Percentiles rank a stretch among this genome's conserved stretches.
These are phyloP conservation scores for Rubia balearica DNA, from an alignment of 305 asterid species.

Conservation along the genomic window DNA sequence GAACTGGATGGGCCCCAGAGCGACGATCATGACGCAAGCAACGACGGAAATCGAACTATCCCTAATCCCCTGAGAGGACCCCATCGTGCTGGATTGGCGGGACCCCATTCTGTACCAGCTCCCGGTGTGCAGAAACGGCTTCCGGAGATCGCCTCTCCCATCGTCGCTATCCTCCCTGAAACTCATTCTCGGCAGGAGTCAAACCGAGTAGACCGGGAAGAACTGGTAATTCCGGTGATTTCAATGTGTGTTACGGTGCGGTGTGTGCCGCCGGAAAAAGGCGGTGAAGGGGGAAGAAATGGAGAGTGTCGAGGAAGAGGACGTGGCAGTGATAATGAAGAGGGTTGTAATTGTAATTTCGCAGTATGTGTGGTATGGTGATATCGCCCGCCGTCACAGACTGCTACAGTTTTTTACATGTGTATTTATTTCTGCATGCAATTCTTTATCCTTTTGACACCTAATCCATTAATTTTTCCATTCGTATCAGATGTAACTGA, in stretches of 20 bases:
- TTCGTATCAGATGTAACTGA: too few relatives aligned
- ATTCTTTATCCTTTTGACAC: neutral
- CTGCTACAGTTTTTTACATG: neutral
- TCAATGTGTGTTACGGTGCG: neutral
- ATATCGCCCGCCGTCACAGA: neutral
- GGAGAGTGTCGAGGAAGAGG: neutral
- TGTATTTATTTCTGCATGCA: neutral
- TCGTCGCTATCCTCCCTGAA: constrained; percentile 63
- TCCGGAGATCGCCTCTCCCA: constrained; percentile 68
- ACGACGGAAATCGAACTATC: constrained; percentile 82
- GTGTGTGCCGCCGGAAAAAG: too few relatives aligned
- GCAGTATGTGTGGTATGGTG: neutral
- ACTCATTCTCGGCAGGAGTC: constrained; percentile 41
- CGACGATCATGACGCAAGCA: constrained; percentile 93
- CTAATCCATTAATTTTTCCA: neutral
- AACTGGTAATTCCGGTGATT: neutral
- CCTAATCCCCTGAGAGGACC: constrained; percentile 70
- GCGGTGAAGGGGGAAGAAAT: neutral
- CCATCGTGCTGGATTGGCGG: constrained; percentile 71
- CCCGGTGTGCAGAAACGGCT: constrained; percentile 89
- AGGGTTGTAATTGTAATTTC: neutral
- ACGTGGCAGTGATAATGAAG: neutral
- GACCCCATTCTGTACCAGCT: constrained; percentile 96
- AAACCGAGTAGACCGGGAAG: constrained; percentile 1
- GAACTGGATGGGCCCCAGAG: constrained; percentile 94